Evolutionary conservation across 306 rosid species (phyloP), one percentile per base, ranked within the genome.

Genomic region (Prosopis cineraria): DNA sequence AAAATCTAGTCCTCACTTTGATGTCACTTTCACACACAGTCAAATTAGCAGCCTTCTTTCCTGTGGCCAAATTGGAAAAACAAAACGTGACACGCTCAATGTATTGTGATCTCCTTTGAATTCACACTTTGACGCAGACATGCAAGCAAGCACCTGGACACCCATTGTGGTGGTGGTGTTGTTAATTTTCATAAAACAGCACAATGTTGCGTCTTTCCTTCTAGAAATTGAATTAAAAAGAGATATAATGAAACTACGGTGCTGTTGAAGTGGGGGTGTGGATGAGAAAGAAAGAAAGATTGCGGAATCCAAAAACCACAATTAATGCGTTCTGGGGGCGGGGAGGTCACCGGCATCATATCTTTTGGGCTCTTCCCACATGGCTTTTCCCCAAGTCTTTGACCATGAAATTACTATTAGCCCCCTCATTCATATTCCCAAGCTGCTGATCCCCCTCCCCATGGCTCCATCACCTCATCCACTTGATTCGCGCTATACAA

Each of bases 311-410:
- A 63, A 68, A 70, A 64, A 67, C 39, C 67, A 53, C 48, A 64
- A 83, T 83, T 75, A 83, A 79, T 83, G 84, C 70, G 55, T 48
- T 72, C 7, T 1, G 78, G 69, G 79, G 36, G 36, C 3, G 36
- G 36, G 2, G 79, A 45, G 68, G 76, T 75, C 77, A 58, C 53
- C 19, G 17, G 69, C 25, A 60, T 64, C 29, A 53, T 52, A 14
- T 67, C 76, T 31, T 56, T 65, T 52, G 52, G 53, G 40, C 17
- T 56, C 53, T 76, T 70, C 10, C 36, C 86, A 82, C 86, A 73
- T 78, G 29, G 37, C 2, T 73, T 73, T 58, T 13, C 36, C 3
- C 22, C 53, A 5, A 1, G 17, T 5, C 56, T 48, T 7, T 19
- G 11, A 5, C 7, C 10, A 7, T 6, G 56, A 17, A 48, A 48